phyloP scores from a whole-genome alignment of 2,329 filamentous ascomycete genomes.

The Metarhizium humberi region DNA sequence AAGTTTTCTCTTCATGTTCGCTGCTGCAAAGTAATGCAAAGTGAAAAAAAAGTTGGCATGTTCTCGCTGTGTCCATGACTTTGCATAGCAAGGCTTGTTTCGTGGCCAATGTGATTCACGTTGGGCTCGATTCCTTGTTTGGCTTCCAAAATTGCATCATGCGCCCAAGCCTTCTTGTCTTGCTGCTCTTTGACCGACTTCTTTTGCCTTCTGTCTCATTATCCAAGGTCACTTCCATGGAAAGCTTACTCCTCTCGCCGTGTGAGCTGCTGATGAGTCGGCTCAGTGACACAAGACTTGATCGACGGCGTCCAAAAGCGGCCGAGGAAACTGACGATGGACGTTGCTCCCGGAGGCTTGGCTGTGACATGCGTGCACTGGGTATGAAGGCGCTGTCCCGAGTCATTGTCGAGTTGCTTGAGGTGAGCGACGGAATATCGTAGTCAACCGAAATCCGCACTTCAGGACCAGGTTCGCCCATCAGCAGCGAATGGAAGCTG shows the following conservation, averaged over 20 bases:
- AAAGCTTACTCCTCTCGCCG: conserved; percentile 66
- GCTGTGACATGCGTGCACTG: conserved; percentile 37
- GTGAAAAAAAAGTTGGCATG: neutral
- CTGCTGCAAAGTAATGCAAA: neutral
- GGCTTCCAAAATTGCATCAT: conserved; percentile 74
- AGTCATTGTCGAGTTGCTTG: conserved; percentile 69
- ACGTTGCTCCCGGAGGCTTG: conserved; percentile 43
- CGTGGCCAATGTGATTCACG: conserved; percentile 9
- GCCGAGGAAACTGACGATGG: conserved; percentile 53
- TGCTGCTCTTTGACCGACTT: conserved; percentile 48
- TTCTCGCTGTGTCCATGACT: neutral
- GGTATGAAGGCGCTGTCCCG: conserved; percentile 49
- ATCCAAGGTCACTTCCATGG: conserved; percentile 53
- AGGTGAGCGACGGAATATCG: conserved; percentile 65
- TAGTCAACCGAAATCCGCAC: conserved; percentile 58
- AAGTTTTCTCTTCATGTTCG: neutral
- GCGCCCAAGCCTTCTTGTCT: conserved; percentile 60
- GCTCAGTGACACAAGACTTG: conserved; percentile 68
- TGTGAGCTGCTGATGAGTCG: conserved; percentile 67
- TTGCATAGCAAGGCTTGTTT: neutral
- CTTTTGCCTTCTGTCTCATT: conserved; percentile 44
- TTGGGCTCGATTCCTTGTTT: conserved; percentile 31
- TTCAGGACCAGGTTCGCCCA: conserved; percentile 67
- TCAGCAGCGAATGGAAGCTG: conserved; percentile 58
- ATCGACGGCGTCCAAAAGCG: conserved; percentile 60